Evolutionary conservation across 2,329 filamentous ascomycete species (phyloP).

Genomic region (Colletotrichum cereale): DNA sequence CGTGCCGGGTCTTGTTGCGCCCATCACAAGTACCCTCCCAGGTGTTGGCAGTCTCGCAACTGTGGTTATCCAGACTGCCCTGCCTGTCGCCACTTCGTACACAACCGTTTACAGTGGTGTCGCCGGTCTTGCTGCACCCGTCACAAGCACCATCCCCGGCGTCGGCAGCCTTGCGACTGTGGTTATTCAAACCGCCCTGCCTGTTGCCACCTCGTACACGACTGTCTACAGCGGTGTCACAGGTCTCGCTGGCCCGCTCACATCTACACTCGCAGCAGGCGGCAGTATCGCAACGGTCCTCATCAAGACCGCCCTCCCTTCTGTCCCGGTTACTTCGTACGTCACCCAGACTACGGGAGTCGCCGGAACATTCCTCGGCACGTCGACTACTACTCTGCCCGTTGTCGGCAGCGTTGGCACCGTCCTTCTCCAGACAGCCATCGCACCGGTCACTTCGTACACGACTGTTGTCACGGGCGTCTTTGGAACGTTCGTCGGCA

Average conservation of each 20-base stretch:
- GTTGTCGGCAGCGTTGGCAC: conserved; percentile 1
- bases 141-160: not conserved
- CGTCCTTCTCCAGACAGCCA: conserved; percentile 8
- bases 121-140: not conserved
- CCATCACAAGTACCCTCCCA: conserved; percentile 8
- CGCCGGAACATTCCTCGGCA: conserved; percentile 19
- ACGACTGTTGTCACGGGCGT: conserved; percentile 1
- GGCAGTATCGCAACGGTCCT: not conserved
- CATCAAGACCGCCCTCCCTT: not conserved
- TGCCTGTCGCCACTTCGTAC: not conserved
- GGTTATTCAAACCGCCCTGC: not conserved
- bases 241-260: not conserved
- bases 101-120: conserved; percentile 13
- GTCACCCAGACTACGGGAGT: conserved; percentile 14
- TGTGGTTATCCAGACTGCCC: conserved; percentile 9
- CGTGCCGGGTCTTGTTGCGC: not conserved
- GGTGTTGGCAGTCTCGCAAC: conserved; percentile 14
- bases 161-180: conserved; percentile 3
- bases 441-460: conserved; percentile 5
- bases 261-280: not conserved
- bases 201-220: not conserved
- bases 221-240: not conserved
- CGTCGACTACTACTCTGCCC: not conserved
- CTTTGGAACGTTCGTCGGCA: conserved; percentile 7
- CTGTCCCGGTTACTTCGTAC: not conserved